Evolutionary conservation across 179 eudicot species (phyloP).

Genomic region (Spinacia oleracea): DNA sequence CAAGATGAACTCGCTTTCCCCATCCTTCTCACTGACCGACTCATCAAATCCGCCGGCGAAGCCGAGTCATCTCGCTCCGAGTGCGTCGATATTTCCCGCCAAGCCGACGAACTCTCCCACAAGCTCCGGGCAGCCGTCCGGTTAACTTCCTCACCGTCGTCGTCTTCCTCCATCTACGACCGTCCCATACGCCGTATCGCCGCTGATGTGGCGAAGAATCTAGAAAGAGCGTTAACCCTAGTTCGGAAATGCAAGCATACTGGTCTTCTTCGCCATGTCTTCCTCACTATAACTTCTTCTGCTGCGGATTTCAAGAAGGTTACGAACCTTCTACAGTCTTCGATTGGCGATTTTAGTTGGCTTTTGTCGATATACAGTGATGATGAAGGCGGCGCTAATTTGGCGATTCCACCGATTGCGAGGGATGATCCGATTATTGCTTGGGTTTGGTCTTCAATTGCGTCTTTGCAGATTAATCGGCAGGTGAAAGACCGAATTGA

Average conservation of each 20-base stretch:
- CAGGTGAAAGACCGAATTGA: conserved; percentile 42
- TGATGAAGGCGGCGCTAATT: conserved; percentile 37
- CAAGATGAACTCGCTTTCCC: conserved; percentile 27
- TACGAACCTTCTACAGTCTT: conserved; percentile 39
- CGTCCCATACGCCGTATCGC: conserved; percentile 63
- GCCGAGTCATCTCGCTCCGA: conserved; percentile 29
- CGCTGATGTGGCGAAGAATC: conserved; percentile 39
- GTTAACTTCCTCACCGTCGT: conserved; percentile 28
- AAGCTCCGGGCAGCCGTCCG: conserved; percentile 32
- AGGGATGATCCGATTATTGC: conserved; percentile 57
- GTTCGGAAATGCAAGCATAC: conserved; percentile 51
- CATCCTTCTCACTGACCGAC: conserved; percentile 26
- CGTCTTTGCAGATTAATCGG: conserved; percentile 40
- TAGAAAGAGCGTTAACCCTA: conserved; percentile 47
- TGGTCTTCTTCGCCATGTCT: conserved; percentile 45
- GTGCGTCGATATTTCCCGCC: conserved; percentile 25
- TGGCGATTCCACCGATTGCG: conserved; percentile 56
- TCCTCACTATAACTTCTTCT: conserved; percentile 46
- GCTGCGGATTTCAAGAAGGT: conserved; percentile 58
- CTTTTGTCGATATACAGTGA: conserved; percentile 39
- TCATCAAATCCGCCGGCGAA: conserved; percentile 27
- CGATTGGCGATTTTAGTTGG: conserved; percentile 53
- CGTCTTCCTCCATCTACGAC: conserved; percentile 42
- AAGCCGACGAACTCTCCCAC: conserved; percentile 21
- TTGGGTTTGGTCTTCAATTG: conserved; percentile 65